Conservation (phyloP, 2,329 filamentous ascomycete genomes). For the Fusarium liriodendri region DNA sequence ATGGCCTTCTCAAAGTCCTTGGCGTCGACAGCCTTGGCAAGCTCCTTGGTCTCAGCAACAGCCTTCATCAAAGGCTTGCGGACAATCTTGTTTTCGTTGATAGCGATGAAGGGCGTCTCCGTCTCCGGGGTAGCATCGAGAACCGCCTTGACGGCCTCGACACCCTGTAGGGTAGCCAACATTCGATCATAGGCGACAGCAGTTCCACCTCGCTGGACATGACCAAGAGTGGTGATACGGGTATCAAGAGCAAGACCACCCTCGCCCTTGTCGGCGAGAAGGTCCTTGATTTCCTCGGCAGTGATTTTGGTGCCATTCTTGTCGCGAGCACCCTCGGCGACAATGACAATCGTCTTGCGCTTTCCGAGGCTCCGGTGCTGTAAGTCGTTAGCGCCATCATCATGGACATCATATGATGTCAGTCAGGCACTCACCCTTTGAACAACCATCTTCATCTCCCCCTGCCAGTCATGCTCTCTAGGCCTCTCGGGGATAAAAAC, state of each 20-base stretch:
- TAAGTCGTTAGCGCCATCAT: constrained; percentile 28
- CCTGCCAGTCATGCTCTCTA: constrained; percentile 85
- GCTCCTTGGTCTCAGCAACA: constrained; percentile 85
- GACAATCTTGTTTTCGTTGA: constrained; percentile 97
- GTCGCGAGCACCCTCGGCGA: constrained; percentile 95
- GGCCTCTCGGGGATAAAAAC: constrained; percentile 97
- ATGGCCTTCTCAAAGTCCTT: constrained; percentile 92
- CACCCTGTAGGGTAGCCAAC: constrained; percentile 91
- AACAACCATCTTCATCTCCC: constrained; percentile 86
- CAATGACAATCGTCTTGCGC: constrained; percentile 97
- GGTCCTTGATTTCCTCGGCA: constrained; percentile 83
- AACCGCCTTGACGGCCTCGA: constrained; percentile 92
- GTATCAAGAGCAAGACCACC: constrained; percentile 85
- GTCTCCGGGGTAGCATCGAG: constrained; percentile 89
- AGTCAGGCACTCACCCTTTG: constrained; percentile 64
- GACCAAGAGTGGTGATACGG: constrained; percentile 92
- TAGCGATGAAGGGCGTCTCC: constrained; percentile 93
- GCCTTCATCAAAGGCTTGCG: constrained; percentile 90
- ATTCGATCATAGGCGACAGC: constrained; percentile 96
- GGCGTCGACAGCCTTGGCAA: constrained; percentile 82
- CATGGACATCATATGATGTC: background rate
- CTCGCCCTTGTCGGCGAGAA: constrained; percentile 78
- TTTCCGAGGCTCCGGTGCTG: constrained; percentile 91
- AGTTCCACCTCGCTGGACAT: constrained; percentile 95
- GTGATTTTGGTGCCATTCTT: constrained; percentile 85